Conservation (phyloP, 441 rosid genomes). For the Pelargonium citronellum region DNA sequence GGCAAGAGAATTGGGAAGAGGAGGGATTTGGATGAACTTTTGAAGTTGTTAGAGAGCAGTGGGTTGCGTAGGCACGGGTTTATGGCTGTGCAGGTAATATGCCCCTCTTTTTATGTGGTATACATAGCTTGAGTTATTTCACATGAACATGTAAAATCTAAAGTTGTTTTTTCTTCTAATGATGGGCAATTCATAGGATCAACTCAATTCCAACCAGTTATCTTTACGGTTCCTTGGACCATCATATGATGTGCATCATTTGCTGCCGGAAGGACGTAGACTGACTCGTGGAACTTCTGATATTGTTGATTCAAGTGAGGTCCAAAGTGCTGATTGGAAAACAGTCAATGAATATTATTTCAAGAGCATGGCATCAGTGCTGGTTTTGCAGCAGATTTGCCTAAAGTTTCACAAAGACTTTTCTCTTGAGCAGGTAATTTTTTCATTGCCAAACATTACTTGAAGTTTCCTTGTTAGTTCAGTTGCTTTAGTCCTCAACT, state of each 20-base stretch:
- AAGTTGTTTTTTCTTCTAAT: slow-evolving; percentile 14
- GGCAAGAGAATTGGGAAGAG: slow-evolving; percentile 59
- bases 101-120: neutral
- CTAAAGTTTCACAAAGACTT: slow-evolving; percentile 70
- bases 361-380: slow-evolving; percentile 75
- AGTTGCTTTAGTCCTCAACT: neutral
- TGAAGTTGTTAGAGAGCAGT: slow-evolving; percentile 62
- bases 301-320: slow-evolving; percentile 25
- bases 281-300: slow-evolving; percentile 27
- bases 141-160: slow-evolving; percentile 8
- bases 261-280: slow-evolving; percentile 45
- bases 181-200: slow-evolving; percentile 32
- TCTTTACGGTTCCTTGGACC: slow-evolving; percentile 67
- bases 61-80: slow-evolving; percentile 80
- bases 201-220: slow-evolving; percentile 40
- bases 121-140: neutral
- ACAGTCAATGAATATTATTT: slow-evolving; percentile 63
- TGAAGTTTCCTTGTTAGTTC: neutral
- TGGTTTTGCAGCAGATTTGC: slow-evolving; percentile 55
- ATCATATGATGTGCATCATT: slow-evolving; percentile 59
- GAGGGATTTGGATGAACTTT: slow-evolving; percentile 67
- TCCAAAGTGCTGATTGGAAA: slow-evolving; percentile 55
- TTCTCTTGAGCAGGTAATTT: slow-evolving; percentile 67
- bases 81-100: slow-evolving; percentile 54
- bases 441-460: neutral